Base-by-base conservation (phyloP, 495 filamentous ascomycete species). In the Daldinia concentrica region DNA sequence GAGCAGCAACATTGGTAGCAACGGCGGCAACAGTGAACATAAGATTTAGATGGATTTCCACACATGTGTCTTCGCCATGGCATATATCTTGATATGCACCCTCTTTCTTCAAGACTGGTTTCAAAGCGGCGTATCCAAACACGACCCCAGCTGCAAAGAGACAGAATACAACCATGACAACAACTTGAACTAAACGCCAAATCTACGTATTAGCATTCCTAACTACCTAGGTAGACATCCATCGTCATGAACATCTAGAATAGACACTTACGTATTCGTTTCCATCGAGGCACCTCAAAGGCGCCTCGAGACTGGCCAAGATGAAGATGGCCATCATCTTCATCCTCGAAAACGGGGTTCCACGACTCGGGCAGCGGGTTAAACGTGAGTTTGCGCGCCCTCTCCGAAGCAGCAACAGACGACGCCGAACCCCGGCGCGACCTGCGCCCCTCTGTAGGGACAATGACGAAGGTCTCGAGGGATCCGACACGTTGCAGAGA, bases 21-120 rank as follows among this genome's bases (percentile, higher is more conserved):
- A 97, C 94, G 14, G 93, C 93, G n/a, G 93, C 93, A 37, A 92
- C 85, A 32, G 93, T 97, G 83, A 97, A 97, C 94, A 97, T 97
- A 64, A 97, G 79, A 77, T 97, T 97, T 54, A 97, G 84, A 54
- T 90, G 87, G 54, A 97, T 89, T 77, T 97, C 93, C 19, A 93
- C 87, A 61, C 85, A 84, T 0, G 89, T 89, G 58, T 86, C 82
- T 6, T 85, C 78, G 39, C 89, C 83, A 12, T 73, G 39, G 72
- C 93, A 96, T 2, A 81, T 75, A 37, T 92, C 81, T 48, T 81
- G 79, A 74, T 95, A 96, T 22, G 93, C 91, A 0, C 89, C 89
- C 79, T 95, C 91, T 58, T 82, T 76, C 59, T 94, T 90, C 60
- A 96, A 80, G 3, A 95, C 89, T 1, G 93, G 92, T 74, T 96